Conservation (phyloP, 2,329 filamentous ascomycete species). For the Helminthosporium solani region DNA sequence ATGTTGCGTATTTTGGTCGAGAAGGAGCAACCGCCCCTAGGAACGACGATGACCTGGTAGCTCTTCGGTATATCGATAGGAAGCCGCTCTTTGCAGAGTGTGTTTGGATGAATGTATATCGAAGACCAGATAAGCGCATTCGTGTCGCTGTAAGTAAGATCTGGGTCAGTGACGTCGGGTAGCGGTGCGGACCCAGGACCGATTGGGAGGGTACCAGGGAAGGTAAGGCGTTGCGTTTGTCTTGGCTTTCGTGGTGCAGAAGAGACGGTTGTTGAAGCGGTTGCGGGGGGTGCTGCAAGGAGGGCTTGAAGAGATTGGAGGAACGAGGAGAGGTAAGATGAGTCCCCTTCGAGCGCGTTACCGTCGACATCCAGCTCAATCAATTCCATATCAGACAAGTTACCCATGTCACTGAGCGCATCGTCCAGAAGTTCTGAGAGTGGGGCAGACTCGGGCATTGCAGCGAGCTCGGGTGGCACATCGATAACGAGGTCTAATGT, state of each 20-base stretch:
- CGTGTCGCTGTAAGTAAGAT: constrained; percentile 32
- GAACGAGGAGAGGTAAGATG: constrained; percentile 36
- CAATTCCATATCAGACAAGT: constrained; percentile 26
- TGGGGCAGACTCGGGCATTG: constrained; percentile 14
- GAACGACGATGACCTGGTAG: constrained; percentile 78
- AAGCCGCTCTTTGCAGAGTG: constrained; percentile 64
- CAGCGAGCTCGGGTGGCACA: constrained; percentile 30
- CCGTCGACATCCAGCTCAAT: constrained; percentile 30
- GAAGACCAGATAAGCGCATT: constrained; percentile 65
- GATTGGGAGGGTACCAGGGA: constrained; percentile 56
- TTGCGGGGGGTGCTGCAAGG: constrained; percentile 23
- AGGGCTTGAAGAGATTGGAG: constrained; percentile 41
- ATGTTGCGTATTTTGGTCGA: constrained; percentile 80
- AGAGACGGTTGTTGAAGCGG: constrained; percentile 12
- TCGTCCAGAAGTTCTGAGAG: constrained; percentile 26
- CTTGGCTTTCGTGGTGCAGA: constrained; percentile 7
- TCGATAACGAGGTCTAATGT: constrained; percentile 74
- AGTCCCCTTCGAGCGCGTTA: constrained; percentile 22
- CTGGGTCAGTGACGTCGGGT: constrained; percentile 55
- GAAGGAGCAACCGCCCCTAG: constrained; percentile 82
- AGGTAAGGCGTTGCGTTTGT: constrained; percentile 22
- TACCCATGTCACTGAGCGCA: constrained; percentile 19
- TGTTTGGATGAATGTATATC: constrained; percentile 66
- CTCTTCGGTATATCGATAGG: constrained; percentile 52
- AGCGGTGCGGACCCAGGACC: constrained; percentile 68